phyloP scores from a whole-genome alignment of 768 basidiomycete genomes.

The Pleurotus sapidus region DNA sequence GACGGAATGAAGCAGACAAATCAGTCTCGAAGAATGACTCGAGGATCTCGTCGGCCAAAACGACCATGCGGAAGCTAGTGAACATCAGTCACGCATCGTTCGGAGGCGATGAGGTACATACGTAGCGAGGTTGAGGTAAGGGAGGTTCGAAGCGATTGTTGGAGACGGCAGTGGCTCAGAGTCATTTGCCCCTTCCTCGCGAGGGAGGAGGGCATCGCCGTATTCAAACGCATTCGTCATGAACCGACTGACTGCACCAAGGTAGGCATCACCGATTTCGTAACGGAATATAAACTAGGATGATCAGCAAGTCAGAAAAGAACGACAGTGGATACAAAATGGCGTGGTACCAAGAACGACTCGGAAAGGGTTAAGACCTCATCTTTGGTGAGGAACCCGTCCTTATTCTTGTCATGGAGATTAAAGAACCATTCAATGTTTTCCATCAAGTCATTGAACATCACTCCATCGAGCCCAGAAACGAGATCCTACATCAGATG shows the following conservation, averaged over 20 bases:
- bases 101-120: conserved; percentile 29
- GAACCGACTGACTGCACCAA: conserved; percentile 94
- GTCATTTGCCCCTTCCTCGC: conserved; percentile 28
- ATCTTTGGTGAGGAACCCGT: conserved; percentile 93
- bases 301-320: conserved; percentile 6
- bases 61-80: conserved; percentile 94
- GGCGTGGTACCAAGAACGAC: conserved; percentile 71
- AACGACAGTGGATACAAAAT: conserved; percentile 1
- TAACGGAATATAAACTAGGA: conserved; percentile 94
- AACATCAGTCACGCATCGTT: not conserved
- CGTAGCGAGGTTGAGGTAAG: conserved; percentile 92
- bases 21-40: conserved; percentile 97
- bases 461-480: conserved; percentile 82
- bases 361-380: conserved; percentile 95
- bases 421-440: conserved; percentile 99
- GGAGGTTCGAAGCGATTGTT: conserved; percentile 70
- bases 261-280: conserved; percentile 93
- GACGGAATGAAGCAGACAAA: conserved; percentile 81
- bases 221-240: conserved; percentile 99
- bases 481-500: conserved; percentile 69
- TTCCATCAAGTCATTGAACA: conserved; percentile 97
- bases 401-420: conserved; percentile 93
- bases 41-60: conserved; percentile 92
- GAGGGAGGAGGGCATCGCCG: conserved; percentile 86
- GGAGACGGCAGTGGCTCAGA: conserved; percentile 36